Base-by-base conservation (phyloP, 2,329 filamentous ascomycete genomes). In the Periconia macrospinosa region DNA sequence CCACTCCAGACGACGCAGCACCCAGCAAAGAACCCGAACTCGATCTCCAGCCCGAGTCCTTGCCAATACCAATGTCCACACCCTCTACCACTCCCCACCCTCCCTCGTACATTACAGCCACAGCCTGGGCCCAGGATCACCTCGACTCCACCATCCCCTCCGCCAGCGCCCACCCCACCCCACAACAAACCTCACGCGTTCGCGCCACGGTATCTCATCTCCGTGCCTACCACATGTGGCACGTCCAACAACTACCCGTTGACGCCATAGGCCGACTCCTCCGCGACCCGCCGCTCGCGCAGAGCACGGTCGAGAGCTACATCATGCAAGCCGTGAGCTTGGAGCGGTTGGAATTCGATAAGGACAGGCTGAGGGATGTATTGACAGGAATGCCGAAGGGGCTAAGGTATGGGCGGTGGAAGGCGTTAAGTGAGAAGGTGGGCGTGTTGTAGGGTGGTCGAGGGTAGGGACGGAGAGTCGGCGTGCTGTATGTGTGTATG, bases 191-290 rank as follows among this genome's bases (percentile, higher is more conserved):
- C 62, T 58, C 13, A 56, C 67, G 10, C 60, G 67, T 70, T 37
- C 68, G 66, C 19, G 69, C 69, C 30, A 72, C 69, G 6, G 30
- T 67, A 2, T 53, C 66, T 2, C 67, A 65, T 47, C 63, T 74
- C 14, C 69, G 69, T 13, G 66, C 68, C 9, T 74, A 73, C 52
- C 60, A 71, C 41, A 50, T 74, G 35, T 74, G 71, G 71, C 54
- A 68, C 33, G 52, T 66, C 33, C 69, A 72, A 49, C 46, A 54
- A 2, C 50, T 72, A 7, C 33, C 61, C 1, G 14, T 72, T 9
- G 55, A 58, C 3, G 56, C 58, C 7, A 62, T 72, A 30, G 65
- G 61, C 7, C 19, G 41, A 5, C 54, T 65, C n/a, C 27, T 72
- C 41, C 57, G 68, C 7, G 62, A 72, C 30, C 68, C 68, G 11